Evolutionary conservation across 2,329 filamentous ascomycete genomes (phyloP).

Genomic region (Fusarium sp.): DNA sequence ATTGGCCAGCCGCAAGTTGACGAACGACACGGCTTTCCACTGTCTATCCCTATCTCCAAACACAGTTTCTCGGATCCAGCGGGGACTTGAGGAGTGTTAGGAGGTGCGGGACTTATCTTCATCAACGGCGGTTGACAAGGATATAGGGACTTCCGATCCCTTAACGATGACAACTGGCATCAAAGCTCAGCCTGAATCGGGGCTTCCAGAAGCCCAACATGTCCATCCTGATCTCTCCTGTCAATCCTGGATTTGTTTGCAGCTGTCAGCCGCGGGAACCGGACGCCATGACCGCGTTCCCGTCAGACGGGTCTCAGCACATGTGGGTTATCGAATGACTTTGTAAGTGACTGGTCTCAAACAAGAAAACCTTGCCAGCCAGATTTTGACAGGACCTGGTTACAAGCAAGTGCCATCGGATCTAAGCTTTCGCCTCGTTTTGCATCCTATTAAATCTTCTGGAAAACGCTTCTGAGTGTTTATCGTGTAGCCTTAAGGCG

Average conservation of each 20-base stretch:
- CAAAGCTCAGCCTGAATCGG: constrained; percentile 11
- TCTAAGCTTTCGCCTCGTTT: constrained; percentile 16
- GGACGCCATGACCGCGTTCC: constrained; percentile 19
- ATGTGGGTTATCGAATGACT: constrained; percentile 39
- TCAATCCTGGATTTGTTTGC: not conserved
- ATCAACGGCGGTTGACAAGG: constrained; percentile 4
- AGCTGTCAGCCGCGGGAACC: constrained; percentile 1
- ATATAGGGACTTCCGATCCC: not conserved
- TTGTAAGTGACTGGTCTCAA: not conserved
- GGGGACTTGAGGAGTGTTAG: not conserved
- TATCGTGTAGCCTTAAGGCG: not conserved
- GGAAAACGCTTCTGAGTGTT: not conserved
- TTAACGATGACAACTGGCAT: not conserved
- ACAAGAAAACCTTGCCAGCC: constrained; percentile 3
- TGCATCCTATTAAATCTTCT: not conserved
- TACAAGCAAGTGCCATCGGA: not conserved
- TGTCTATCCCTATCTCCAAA: not conserved
- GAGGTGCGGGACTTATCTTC: constrained; percentile 13
- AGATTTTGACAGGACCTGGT: not conserved
- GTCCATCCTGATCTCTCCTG: not conserved
- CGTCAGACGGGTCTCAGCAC: not conserved
- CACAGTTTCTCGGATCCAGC: not conserved
- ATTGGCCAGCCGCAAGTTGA: not conserved
- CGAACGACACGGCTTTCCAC: not conserved
- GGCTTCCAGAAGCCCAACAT: constrained; percentile 16